Base-by-base conservation (phyloP, 495 filamentous ascomycete species). In the Lophiostoma macrostomum region DNA sequence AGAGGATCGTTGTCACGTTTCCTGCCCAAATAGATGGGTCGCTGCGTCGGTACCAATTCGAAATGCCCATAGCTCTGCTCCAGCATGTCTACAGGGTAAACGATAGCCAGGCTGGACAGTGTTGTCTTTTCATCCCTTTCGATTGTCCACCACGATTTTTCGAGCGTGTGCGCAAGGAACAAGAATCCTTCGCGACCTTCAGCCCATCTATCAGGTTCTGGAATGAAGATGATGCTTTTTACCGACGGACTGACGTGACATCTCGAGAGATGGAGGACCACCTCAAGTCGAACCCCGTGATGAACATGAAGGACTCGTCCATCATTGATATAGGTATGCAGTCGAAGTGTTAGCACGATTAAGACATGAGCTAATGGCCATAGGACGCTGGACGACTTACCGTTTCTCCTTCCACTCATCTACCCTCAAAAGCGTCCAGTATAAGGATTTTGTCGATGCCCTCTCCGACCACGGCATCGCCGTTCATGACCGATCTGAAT, bases 401-500 rank as follows among this genome's bases (percentile, higher is more conserved):
- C 71, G 75, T 36, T 65, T 88, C 13, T 63, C 68, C 1, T 76
- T 90, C 44, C 44, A 68, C 5, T 50, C 63, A 18, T 53, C 66
- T 5, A 53, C 60, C 11, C 60, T 61, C 12, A 16, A 58, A 12
- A 34, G 53, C 0, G 12, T 50, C 3, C 45, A 58, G 1, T 83
- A 80, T 63, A 32, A 45, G 12, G 29, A 47, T n/a, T 48, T 66
- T 24, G 22, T 16, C 3, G 23, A 36, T 11, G 64, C 57, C 12
- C 65, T 96, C 4, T 68, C 65, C 2, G 90, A 95, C 63, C 86
- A 87, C 68, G 96, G 96, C 43, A 73, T 96, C 14, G 11, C 13
- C 4, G 32, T 51, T 13, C 27, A 27, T 1, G 32, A 22, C 7
- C 36, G 16, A 1, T 19, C 13, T 39, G 61, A 50, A 5, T 71